Conservation (phyloP, 2,329 filamentous ascomycete species). For the Fusarium compactum region DNA sequence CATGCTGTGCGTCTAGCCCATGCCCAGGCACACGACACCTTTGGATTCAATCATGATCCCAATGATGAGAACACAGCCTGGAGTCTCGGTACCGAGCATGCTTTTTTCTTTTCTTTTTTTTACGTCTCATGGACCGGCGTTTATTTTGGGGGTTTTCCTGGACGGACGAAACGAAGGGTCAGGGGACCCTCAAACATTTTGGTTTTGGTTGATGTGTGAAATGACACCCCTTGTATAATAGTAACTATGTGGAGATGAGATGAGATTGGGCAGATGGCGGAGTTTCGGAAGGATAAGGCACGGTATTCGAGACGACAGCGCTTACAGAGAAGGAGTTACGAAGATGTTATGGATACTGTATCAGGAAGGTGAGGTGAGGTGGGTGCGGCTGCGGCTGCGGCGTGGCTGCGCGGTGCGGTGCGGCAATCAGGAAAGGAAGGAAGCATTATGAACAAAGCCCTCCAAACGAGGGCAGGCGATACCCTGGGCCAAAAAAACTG, state of each 20-base stretch:
- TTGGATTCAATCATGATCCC: slow-evolving; percentile 22
- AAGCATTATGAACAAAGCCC: slow-evolving; percentile 34
- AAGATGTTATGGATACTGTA: neutral
- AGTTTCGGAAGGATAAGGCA: slow-evolving; percentile 20
- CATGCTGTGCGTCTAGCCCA: neutral
- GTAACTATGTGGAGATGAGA: slow-evolving; percentile 12
- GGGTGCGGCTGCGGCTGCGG: slow-evolving; percentile 3
- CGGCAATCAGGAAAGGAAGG: slow-evolving; percentile 11
- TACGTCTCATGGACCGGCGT: slow-evolving; percentile 42
- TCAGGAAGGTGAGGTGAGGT: slow-evolving; percentile 19
- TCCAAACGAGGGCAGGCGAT: slow-evolving; percentile 46
- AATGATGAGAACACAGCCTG: slow-evolving; percentile 36
- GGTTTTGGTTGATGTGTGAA: slow-evolving; percentile 32
- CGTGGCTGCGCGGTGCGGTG: neutral
- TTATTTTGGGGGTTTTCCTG: slow-evolving; percentile 34
- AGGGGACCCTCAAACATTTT: slow-evolving; percentile 16
- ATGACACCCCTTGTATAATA: slow-evolving; percentile 43
- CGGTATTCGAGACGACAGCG: slow-evolving; percentile 15
- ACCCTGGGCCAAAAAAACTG: slow-evolving; percentile 39
- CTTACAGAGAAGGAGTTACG: slow-evolving; percentile 1
- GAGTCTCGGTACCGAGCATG: slow-evolving; percentile 40
- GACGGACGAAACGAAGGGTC: slow-evolving; percentile 12
- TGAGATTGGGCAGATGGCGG: slow-evolving; percentile 19
- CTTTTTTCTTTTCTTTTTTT: slow-evolving; percentile 29
- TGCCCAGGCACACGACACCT: slow-evolving; percentile 13